A percentile compares a stretch with the other conserved stretches of the same genome.
Conservation (phyloP, 192 early-diverging fungal species). For the Martensiomyces pterosporus region DNA sequence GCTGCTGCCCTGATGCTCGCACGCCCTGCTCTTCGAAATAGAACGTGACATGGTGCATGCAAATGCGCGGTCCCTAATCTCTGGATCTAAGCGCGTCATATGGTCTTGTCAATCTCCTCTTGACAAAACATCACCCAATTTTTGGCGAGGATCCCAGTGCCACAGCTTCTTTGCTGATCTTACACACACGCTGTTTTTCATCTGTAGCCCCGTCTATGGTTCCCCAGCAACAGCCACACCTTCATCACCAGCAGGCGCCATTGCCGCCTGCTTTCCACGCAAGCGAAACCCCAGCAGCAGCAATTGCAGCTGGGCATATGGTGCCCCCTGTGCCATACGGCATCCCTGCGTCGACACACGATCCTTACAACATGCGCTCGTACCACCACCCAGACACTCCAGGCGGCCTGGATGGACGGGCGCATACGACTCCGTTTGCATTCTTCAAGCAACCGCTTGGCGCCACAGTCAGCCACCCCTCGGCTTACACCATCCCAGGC, state of each 20-base stretch:
- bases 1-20: too few relatives aligned
- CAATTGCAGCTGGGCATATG: slow-evolving; percentile 9
- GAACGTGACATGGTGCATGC: too few relatives aligned
- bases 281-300: too few relatives aligned
- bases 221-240: not conserved
- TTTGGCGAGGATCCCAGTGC: too few relatives aligned
- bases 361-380: slow-evolving; percentile 12
- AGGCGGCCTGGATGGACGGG: slow-evolving; percentile 34
- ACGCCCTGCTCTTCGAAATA: too few relatives aligned
- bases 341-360: slow-evolving; percentile 10
- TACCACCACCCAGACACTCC: slow-evolving; percentile 53
- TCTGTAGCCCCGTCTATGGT: not conserved
- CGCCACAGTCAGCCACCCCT: slow-evolving; percentile 41
- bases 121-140: too few relatives aligned
- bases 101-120: too few relatives aligned
- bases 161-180: too few relatives aligned
- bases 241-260: slow-evolving; percentile 13
- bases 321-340: slow-evolving; percentile 11
- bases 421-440: slow-evolving; percentile 38
- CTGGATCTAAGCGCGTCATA: too few relatives aligned
- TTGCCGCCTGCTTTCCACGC: too few relatives aligned
- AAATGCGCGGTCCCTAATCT: too few relatives aligned
- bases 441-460: slow-evolving; percentile 50
- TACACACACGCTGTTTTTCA: too few relatives aligned
- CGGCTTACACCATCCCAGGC: slow-evolving; percentile 16